phyloP scores from a whole-genome alignment of 1,139 yeast genomes.

The Yamadazyma sp. region DNA sequence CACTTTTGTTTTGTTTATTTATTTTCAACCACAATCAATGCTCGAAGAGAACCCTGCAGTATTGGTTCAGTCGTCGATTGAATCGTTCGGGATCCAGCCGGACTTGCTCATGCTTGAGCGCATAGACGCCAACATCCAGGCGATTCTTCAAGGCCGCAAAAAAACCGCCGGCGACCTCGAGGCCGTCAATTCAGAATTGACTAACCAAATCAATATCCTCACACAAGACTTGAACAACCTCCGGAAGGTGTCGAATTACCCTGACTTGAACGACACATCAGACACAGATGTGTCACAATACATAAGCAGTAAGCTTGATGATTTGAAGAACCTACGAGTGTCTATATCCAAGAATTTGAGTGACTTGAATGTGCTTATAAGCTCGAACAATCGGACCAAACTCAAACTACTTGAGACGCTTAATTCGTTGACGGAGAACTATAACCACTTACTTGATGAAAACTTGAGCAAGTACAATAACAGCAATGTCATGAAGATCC shows the following conservation, averaged over 20 bases:
- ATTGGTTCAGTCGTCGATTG: constrained; percentile 40
- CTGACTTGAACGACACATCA: constrained; percentile 5
- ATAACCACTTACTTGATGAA: constrained; percentile 23
- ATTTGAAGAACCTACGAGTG: constrained; percentile 32
- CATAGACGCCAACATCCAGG: constrained; percentile 39
- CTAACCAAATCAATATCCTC: constrained; percentile 17
- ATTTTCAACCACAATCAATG: constrained; percentile 15
- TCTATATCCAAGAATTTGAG: constrained; percentile 56
- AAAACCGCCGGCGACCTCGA: constrained; percentile 23
- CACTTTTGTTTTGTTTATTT: constrained; percentile 2
- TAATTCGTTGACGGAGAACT: constrained; percentile 22
- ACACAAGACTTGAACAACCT: constrained; percentile 26
- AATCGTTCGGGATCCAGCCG: constrained; percentile 52
- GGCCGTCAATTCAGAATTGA: constrained; percentile 21
- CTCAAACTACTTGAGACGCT: constrained; percentile 36
- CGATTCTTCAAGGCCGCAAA: constrained; percentile 27
- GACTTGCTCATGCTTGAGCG: constrained; percentile 52
- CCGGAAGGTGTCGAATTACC: constrained; percentile 21
- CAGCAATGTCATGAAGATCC: constrained; percentile 39
- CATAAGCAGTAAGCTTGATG: constrained; percentile 5
- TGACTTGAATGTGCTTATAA: constrained; percentile 54
- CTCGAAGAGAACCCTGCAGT: constrained; percentile 37
- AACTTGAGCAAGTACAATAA: constrained; percentile 29
- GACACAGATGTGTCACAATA: constrained; percentile 7
- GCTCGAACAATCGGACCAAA: constrained; percentile 44